phyloP scores from a whole-genome alignment of 257 asterid species.

The Solanum pennellii region DNA sequence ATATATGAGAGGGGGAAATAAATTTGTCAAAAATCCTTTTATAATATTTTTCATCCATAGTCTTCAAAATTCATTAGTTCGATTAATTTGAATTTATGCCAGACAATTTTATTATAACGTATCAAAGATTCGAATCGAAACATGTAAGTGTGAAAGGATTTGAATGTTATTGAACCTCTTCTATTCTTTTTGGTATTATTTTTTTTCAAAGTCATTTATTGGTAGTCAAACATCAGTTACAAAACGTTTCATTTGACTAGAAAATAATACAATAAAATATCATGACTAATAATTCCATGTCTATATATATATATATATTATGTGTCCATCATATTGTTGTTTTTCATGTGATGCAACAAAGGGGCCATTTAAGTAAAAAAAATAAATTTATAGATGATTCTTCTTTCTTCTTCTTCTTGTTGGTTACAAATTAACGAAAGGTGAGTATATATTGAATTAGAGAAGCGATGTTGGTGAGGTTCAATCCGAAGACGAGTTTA shows the following conservation, averaged over 20 bases:
- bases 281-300: background rate
- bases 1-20: background rate
- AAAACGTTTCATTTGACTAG: background rate
- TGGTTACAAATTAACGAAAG: background rate
- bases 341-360: background rate
- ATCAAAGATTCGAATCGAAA: background rate
- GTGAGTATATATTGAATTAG: background rate
- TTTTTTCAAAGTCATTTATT: background rate
- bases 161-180: background rate
- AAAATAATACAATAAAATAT: background rate
- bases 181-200: background rate
- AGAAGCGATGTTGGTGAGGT: conserved; percentile 91
- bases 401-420: background rate
- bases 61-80: background rate
- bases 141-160: background rate
- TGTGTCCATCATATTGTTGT: background rate
- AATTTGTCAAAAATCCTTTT: background rate
- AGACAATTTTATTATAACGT: background rate
- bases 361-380: background rate
- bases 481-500: conserved; percentile 86
- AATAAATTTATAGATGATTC: too few relatives aligned
- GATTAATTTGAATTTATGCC: background rate
- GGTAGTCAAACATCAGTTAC: background rate
- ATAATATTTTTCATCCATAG: background rate
- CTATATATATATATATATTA: background rate